Evolutionary conservation across 192 early-diverging fungal genomes (phyloP).

Genomic region (Coemansia sp.): DNA sequence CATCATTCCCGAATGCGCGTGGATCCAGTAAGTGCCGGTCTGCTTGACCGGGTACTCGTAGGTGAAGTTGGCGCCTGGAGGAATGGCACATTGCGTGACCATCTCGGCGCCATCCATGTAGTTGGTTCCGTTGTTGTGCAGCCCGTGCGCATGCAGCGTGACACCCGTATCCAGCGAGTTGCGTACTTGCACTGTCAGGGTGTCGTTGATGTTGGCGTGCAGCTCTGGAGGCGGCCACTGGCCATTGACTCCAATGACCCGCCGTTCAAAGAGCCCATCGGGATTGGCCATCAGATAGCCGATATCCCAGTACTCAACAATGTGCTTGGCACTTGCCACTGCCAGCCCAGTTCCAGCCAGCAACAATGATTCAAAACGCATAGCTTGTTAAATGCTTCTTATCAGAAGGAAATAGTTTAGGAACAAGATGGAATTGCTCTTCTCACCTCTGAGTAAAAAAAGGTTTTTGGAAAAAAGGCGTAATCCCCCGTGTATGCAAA

Average conservation of each 20-base stretch:
- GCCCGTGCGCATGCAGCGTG: conserved; percentile 72
- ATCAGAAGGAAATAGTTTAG: too few relatives aligned
- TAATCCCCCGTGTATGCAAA: too few relatives aligned
- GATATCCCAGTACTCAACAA: conserved; percentile 70
- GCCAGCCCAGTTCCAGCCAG: neutral
- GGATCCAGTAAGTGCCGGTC: conserved; percentile 84
- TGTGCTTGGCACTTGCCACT: conserved; percentile 48
- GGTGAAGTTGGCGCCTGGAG: conserved; percentile 62
- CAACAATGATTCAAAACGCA: too few relatives aligned
- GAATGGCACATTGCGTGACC: conserved; percentile 77
- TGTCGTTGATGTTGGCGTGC: conserved; percentile 38
- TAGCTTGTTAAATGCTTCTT: too few relatives aligned
- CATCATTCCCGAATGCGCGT: conserved; percentile 67
- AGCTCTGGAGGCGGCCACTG: conserved; percentile 59
- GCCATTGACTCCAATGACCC: conserved; percentile 68
- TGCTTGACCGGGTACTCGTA: conserved; percentile 68
- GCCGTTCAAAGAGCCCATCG: conserved; percentile 62
- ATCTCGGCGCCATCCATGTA: conserved; percentile 70
- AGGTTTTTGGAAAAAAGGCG: too few relatives aligned
- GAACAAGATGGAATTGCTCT: too few relatives aligned
- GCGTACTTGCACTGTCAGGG: conserved; percentile 43
- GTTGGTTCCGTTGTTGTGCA: conserved; percentile 71
- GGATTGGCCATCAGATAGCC: conserved; percentile 65
- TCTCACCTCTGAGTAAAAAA: too few relatives aligned
- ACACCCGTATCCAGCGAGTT: conserved; percentile 64